These are phyloP conservation scores for Saccharomycopsis amapae DNA, from an alignment of 805 yeast species.

Conservation along the genomic window DNA sequence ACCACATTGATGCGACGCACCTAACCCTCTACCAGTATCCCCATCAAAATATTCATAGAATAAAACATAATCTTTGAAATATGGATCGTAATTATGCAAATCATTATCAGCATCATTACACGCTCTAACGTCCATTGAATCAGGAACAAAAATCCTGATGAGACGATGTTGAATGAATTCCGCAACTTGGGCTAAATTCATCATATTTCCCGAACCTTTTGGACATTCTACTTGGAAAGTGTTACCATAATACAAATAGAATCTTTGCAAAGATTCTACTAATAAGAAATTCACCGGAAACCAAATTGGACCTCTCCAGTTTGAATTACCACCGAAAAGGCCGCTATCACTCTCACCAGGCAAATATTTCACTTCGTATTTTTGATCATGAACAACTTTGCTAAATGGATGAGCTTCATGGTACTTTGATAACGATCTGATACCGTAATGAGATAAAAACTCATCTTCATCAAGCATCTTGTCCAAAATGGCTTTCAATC, in stretches of 20 bases:
- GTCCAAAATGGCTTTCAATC: conserved; percentile 65
- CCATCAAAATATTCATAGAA: conserved; percentile 90
- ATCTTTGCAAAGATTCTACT: conserved; percentile 81
- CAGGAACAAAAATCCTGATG: conserved; percentile 66
- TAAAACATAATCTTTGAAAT: conserved; percentile 68
- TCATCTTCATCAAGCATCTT: conserved; percentile 83
- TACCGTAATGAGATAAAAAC: conserved; percentile 77
- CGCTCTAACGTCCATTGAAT: conserved; percentile 58
- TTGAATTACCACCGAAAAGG: conserved; percentile 92
- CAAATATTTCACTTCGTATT: conserved; percentile 63
- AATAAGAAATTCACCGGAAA: conserved; percentile 84
- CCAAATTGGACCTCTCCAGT: conserved; percentile 98
- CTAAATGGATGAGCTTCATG: conserved; percentile 80
- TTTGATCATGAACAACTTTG: conserved; percentile 74
- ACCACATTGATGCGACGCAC: conserved; percentile 92
- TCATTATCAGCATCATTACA: conserved; percentile 61
- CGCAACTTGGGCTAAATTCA: conserved; percentile 84
- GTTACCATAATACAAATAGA: conserved; percentile 82
- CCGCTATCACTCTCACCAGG: conserved; percentile 91
- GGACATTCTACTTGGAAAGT: conserved; percentile 84
- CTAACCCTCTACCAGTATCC: conserved; percentile 89
- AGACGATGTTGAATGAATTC: conserved; percentile 84
- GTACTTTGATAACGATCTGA: conserved; percentile 79
- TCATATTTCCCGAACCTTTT: conserved; percentile 64
- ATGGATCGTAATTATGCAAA: conserved; percentile 37